Base-by-base conservation (phyloP, 768 basidiomycete species). In the Dacryopinax spathularia region DNA sequence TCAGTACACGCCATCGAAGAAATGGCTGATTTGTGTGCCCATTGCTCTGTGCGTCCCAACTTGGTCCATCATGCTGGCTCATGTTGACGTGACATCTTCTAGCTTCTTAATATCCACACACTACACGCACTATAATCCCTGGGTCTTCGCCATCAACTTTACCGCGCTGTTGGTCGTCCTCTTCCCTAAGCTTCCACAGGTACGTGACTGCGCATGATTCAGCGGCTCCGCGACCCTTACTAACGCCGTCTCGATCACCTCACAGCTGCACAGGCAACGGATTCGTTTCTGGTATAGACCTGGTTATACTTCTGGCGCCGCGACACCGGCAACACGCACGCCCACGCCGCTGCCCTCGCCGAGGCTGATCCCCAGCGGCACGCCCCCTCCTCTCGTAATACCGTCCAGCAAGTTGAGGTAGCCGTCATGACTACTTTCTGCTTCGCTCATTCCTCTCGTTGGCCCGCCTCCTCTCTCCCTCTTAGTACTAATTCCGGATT, bases 91-190 rank as follows among this genome's bases (percentile, higher is more conserved):
- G n/a, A n/a, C n/a, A 6, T 27, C 35, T 67, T 48, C 31, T 67
- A 97, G 95, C 33, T 99, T 99, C 77, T 81, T 99, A 29, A 86
- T 89, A 37, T 97, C 96, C 18, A 99, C 96, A 0, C 96, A 99
- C 73, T 99, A 97, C 79, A 97, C 94, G 18, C 86, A 91, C 69
- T 99, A 98, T 75, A 85, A 99, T 68, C 92, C 90, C 9, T 92
- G 89, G 82, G 69, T 95, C 61, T 99, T 99, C 72, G 84, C 88
- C 34, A 77, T 99, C 71, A 98, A 98, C 71, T 80, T 98, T 65
- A 78, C 87, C 1, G 87, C 91, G 1, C 78, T 87, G 25, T 18
- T 56, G 48, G 79, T 89, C 15, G 67, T 76, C 13, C 73, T 81
- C 34, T 86, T 96, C 67, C 94, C 96, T 31, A 98, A 98, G 75